These are phyloP conservation scores for Quercus engelmannii DNA, from an alignment of 306 rosid species.

Conservation along the genomic window DNA sequence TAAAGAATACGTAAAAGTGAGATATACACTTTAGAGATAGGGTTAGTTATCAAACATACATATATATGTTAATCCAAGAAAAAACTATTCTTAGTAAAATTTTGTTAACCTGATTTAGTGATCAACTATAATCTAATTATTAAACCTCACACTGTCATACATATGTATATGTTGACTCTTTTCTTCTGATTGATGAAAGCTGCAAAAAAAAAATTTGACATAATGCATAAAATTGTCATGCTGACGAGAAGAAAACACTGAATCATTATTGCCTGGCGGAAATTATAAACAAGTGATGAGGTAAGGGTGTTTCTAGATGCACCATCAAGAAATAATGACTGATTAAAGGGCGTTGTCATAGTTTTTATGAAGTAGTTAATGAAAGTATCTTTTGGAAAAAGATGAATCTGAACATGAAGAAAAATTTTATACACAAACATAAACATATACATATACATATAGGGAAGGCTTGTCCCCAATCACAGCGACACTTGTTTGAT, in stretches of 20 bases:
- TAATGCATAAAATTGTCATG: neutral
- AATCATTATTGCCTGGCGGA: too few relatives aligned
- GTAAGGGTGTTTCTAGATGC: neutral
- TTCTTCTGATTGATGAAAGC: neutral
- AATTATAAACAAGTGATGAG: too few relatives aligned
- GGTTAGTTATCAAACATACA: slow-evolving; percentile 28
- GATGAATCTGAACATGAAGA: neutral
- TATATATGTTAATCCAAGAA: neutral
- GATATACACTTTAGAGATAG: slow-evolving; percentile 14
- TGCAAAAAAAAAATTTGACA: neutral
- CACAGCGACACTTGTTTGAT: neutral
- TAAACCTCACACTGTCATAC: too few relatives aligned
- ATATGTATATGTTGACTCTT: too few relatives aligned
- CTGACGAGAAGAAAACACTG: neutral
- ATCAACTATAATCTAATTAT: too few relatives aligned
- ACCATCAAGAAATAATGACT: too few relatives aligned
- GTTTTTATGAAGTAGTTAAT: neutral
- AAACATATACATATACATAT: neutral
- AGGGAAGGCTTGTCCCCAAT: neutral
- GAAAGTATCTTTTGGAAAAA: neutral
- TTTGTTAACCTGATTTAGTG: too few relatives aligned
- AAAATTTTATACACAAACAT: too few relatives aligned
- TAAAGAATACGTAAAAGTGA: neutral
- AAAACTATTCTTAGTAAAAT: too few relatives aligned
- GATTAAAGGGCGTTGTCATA: too few relatives aligned